Evolutionary conservation across 2,329 filamentous ascomycete species (phyloP), one percentile per base, ranked within the genome.

Genomic region (Fusarium staphyleae): DNA sequence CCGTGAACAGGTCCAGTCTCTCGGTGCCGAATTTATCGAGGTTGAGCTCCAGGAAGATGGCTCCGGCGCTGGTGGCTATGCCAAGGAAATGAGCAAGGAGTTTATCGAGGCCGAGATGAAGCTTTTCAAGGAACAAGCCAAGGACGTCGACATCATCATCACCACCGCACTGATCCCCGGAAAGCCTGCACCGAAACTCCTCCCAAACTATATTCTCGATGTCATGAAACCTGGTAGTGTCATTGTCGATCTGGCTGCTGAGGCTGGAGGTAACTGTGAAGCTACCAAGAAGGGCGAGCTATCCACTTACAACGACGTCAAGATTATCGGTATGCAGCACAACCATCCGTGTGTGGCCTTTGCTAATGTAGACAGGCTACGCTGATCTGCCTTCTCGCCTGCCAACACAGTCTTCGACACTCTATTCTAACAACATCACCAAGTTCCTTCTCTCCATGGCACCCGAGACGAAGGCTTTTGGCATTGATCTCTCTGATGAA

Each of bases 21-120:
- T 96, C 0, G 92, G 92, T 19, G 92, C 91, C 14, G 92, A 96
- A 68, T 96, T 96, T 66, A 84, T 96, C 63, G 90, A 96, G 73
- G 91, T 96, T 16, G 88, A 91, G 12, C 80, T 96, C 16, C 72
- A 93, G 62, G 92, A 96, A 74, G 91, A 95, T 55, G 92, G 92
- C 2, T 86, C 88, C 11, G 91, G 91, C 3, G 86, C 89, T 8
- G 91, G 92, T 22, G 92, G 92, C 13, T 96, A 96, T 68, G 91
- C 90, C 46, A 96, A 96, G 69, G 90, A 93, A 69, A 96, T 96
- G 91, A 95, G 90, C 48, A 92, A 93, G 68, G 91, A 93, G 63
- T 96, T 96, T 68, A 91, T 95, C 70, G 90, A 91, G 55, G 91
- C 91, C 5, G 91, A 96, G 72, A 96, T 96, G 91, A 93, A 90